Evolutionary conservation across 768 basidiomycete genomes (phyloP).

Genomic region (Trametes meyenii): DNA sequence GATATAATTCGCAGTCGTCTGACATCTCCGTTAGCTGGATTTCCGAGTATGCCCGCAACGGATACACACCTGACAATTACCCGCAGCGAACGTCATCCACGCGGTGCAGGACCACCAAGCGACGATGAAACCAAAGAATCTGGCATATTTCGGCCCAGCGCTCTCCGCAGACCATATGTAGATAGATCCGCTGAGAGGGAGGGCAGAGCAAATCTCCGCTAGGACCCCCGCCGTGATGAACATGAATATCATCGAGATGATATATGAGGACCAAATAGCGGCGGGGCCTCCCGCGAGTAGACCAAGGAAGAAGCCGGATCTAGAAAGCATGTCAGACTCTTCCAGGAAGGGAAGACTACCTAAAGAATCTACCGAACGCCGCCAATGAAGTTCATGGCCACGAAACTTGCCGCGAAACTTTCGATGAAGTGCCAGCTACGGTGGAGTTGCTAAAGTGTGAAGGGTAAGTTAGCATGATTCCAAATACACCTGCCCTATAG

Average conservation of each 20-base stretch:
- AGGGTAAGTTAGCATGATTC: no score
- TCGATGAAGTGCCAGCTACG: conserved; percentile 83
- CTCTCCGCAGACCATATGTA: conserved; percentile 96
- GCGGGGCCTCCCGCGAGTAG: conserved; percentile 85
- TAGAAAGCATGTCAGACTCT: conserved; percentile 33
- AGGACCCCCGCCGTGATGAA: conserved; percentile 83
- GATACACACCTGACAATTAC: conserved; percentile 75
- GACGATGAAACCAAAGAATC: conserved; percentile 87
- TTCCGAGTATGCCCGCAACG: neutral
- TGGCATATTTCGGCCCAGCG: conserved; percentile 83
- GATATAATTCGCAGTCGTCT: conserved; percentile 90
- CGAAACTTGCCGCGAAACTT: conserved; percentile 87
- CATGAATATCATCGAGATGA: conserved; percentile 86
- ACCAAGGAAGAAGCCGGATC: conserved; percentile 80
- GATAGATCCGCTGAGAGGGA: conserved; percentile 87
- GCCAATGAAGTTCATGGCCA: conserved; percentile 89
- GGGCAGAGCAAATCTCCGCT: conserved; percentile 89
- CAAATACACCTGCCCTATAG: neutral
- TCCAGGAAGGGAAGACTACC: neutral
- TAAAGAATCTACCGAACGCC: conserved; percentile 63
- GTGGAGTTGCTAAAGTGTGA: conserved; percentile 70
- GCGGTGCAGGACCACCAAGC: conserved; percentile 95
- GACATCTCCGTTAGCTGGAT: conserved; percentile 6
- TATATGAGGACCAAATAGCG: conserved; percentile 85
- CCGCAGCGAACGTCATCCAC: conserved; percentile 94